Evolutionary conservation across 148 eudicot species (phyloP), one percentile per base, ranked within the genome.

Genomic region (Limonium bicolor): DNA sequence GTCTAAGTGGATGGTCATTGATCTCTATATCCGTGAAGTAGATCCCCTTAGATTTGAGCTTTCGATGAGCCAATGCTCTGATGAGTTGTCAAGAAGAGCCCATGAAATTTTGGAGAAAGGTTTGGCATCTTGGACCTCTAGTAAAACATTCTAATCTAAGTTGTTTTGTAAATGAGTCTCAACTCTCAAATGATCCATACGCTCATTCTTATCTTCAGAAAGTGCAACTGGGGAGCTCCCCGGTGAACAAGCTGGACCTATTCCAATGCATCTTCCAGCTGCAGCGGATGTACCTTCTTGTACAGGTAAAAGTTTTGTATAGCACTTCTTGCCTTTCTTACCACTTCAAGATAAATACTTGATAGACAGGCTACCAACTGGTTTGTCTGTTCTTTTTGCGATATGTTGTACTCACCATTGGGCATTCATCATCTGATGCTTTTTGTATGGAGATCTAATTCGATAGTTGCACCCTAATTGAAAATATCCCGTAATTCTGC

Each of bases 1-100:
- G 62, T 82, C 96, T 24, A 73, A 82, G 66, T 87, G 96, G 96
- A 87, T 87, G 96, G 85, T 87, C 61, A 55, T 71, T 58, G 96
- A 87, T 81, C 88, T 87, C 34, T 82, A 78, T 59, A 65, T 82
- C 18, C 67, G 88, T 27, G 96, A 87, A 59, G 63, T 87, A 39
- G 96, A 87, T 51, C 68, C 58, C 58, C 94, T 82, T 32, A 87
- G 86, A 76, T 87, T 87, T 60, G 96, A 87, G 66, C 88, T 87
- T 54, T 87, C 94, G 45, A 71, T 79, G 73, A 79, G 58, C 48
- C 72, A 65, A 29, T 87, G 96, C 75, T 73, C 61, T 56, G 72
- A 62, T 31, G 50, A 51, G 36, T 56, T 87, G 46, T 62, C 64
- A 46, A 56, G 48, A 18, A 23, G 76, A 61, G 84, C 85, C 6